Base-by-base conservation (phyloP, 2,329 filamentous ascomycete species). In the Talaromyces amestolkiae region DNA sequence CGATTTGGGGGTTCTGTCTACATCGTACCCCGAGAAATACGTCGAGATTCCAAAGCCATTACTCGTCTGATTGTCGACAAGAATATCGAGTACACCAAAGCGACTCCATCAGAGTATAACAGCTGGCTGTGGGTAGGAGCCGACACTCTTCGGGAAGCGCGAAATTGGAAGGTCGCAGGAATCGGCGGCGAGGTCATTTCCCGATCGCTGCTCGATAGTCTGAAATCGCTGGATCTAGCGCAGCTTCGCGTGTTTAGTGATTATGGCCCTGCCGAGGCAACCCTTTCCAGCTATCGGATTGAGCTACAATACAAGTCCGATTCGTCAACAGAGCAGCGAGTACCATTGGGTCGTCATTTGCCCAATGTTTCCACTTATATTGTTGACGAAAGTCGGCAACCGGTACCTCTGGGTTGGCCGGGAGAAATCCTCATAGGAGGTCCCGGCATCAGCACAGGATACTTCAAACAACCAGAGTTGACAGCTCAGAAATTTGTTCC, bases 391-490 rank as follows among this genome's bases (percentile, higher is more conserved):
- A 49, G 79, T 2, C 62, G 79, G 3, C 65, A 75, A 8, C 75
- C 76, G 3, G 71, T 79, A 3, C 77, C 81, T 1, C 41, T 72
- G 7, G 79, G 80, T 0, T 59, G 73, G 6, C 69, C 74, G 0
- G 81, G 81, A 11, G 79, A 83, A 65, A 73, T 83, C 15, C 72
- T 62, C 43, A 72, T 83, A 43, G 76, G 69, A 45, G 71, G 66
- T 33, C 63, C 69, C 10, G 69, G 71, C 24, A 67, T 73, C 10
- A 66, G 63, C 1, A 7, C 45, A 7, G 70, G 70, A 7, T 72
- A 72, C 60, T 61, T 70, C 22, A 65, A 67, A 17, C 58, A 63
- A 13, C 27, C 51, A 11, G 64, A 67, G 9, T 47, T 70, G 13
- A 72, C 68, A 5, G 41, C 41, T 17, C 11, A 63, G 1, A 65